Evolutionary conservation across 2,329 filamentous ascomycete genomes (phyloP).

Genomic region (Paraphaeosphaeria sporulosa): DNA sequence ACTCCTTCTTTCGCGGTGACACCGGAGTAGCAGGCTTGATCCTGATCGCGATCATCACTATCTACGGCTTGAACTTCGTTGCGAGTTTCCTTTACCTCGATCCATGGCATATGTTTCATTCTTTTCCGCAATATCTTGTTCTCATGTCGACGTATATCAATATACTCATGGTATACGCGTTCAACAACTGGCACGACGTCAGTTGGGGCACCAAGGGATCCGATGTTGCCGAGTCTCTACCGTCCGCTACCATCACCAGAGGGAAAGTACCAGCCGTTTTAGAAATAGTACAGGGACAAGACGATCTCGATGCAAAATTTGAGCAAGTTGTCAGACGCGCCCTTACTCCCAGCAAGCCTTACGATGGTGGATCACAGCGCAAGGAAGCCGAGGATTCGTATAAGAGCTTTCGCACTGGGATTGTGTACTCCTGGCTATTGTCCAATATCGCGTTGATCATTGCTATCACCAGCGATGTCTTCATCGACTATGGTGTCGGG

Average conservation of each 20-base stretch:
- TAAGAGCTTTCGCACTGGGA: slow-evolving; percentile 97
- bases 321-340: slow-evolving; percentile 95
- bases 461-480: slow-evolving; percentile 85
- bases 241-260: slow-evolving; percentile 84
- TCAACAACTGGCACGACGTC: slow-evolving; percentile 99
- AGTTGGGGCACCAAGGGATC: slow-evolving; percentile 99
- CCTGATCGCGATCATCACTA: slow-evolving; percentile 88
- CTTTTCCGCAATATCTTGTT: slow-evolving; percentile 91
- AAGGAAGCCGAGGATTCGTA: slow-evolving; percentile 96
- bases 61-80: slow-evolving; percentile 95
- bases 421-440: slow-evolving; percentile 95
- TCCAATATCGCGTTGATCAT: slow-evolving; percentile 87
- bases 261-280: slow-evolving; percentile 88
- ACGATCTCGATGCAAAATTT: slow-evolving; percentile 97
- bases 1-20: slow-evolving; percentile 78
- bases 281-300: slow-evolving; percentile 94
- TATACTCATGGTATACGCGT: slow-evolving; percentile 98
- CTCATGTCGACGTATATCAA: slow-evolving; percentile 98
- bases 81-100: slow-evolving; percentile 97
- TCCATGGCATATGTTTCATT: slow-evolving; percentile 99
- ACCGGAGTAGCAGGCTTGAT: slow-evolving; percentile 81
- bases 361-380: slow-evolving; percentile 77
- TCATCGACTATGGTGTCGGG: slow-evolving; percentile 82
- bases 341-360: slow-evolving; percentile 75
- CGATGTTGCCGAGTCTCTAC: slow-evolving; percentile 91